A percentile compares a stretch with the other conserved stretches of the same genome.
These are phyloP conservation scores for Hymenoscyphus fructigenus DNA, from an alignment of 2,329 filamentous ascomycete genomes.

Conservation along the genomic window DNA sequence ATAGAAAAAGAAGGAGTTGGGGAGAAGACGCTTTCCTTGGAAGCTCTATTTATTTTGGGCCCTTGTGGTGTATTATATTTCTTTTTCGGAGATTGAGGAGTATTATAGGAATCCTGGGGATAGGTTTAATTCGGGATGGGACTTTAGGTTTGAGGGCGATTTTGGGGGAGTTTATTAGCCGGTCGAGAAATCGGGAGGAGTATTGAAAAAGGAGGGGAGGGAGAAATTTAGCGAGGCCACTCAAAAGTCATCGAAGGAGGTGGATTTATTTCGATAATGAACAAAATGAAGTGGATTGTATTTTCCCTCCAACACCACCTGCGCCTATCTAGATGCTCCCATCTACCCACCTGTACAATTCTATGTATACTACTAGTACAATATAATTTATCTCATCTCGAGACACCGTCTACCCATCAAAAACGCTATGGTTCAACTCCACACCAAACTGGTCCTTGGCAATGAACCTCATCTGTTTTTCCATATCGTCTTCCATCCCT, in stretches of 20 bases:
- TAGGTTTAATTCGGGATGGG: no score
- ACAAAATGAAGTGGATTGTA: not conserved
- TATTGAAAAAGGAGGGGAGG: not conserved
- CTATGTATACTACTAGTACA: not conserved
- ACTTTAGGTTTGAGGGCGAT: no score
- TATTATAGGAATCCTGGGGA: no score
- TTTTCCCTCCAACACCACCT: not conserved
- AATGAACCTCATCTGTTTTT: conserved; percentile 81
- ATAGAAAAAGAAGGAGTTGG: no score
- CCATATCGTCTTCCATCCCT: conserved; percentile 94
- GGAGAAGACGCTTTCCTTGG: no score
- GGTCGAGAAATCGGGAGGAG: no score
- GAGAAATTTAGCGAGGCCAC: not conserved
- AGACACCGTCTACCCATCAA: conserved; percentile 64
- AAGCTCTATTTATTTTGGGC: no score
- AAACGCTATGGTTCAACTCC: conserved; percentile 83
- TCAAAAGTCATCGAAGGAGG: not conserved
- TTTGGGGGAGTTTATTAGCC: no score
- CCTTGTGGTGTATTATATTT: no score
- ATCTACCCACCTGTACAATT: conserved; percentile 1
- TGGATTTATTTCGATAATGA: not conserved
- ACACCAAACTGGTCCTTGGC: conserved; percentile 84
- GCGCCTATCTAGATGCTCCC: not conserved
- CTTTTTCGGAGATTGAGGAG: no score
- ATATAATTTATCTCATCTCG: not conserved